These are phyloP conservation scores for Funneliformis mosseae DNA, from an alignment of 192 early-diverging fungal species.

Conservation along the genomic window DNA sequence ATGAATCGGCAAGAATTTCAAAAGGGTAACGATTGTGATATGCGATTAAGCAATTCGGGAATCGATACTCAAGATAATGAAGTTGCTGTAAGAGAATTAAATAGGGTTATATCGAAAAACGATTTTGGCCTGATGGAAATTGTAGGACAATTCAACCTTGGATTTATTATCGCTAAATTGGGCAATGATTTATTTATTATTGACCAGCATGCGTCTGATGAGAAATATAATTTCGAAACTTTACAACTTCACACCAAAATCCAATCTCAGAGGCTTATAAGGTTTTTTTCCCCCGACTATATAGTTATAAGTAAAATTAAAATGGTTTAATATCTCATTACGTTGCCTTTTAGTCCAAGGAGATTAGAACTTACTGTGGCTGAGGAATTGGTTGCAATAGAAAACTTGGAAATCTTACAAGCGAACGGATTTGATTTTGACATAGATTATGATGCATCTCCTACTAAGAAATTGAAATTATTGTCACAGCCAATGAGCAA, in stretches of 20 bases:
- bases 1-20: background rate
- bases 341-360: conserved; percentile 56
- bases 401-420: conserved; percentile 68
- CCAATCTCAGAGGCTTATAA: conserved; percentile 67
- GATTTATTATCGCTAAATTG: conserved; percentile 87
- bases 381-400: conserved; percentile 79
- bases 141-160: conserved; percentile 95
- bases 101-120: conserved; percentile 64
- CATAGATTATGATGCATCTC: conserved; percentile 57
- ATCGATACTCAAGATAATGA: conserved; percentile 43
- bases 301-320: background rate
- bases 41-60: background rate
- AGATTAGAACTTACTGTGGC: conserved; percentile 70
- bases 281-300: conserved; percentile 38
- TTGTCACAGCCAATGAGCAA: conserved; percentile 77
- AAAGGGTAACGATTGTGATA: background rate
- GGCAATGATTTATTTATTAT: conserved; percentile 83
- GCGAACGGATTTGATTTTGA: conserved; percentile 83
- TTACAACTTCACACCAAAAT: conserved; percentile 67
- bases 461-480: conserved; percentile 67
- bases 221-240: conserved; percentile 96
- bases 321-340: background rate
- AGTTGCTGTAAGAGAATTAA: conserved; percentile 48
- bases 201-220: conserved; percentile 98
- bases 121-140: conserved; percentile 88